Conservation (phyloP, 2,329 filamentous ascomycete species). For the Colletotrichum simmondsii region DNA sequence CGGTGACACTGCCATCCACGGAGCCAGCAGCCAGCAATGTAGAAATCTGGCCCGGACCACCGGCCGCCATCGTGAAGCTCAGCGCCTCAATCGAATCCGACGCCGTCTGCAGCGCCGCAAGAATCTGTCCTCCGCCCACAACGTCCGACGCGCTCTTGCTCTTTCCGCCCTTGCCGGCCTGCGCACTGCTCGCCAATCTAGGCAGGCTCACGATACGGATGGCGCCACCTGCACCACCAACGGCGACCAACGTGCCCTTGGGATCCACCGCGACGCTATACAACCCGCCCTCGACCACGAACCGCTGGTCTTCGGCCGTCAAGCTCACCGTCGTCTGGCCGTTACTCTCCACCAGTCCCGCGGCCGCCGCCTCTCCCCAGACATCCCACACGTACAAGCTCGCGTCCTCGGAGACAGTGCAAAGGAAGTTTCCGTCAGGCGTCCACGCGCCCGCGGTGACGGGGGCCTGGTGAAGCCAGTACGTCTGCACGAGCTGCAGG, state of each 20-base stretch:
- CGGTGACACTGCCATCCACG: constrained; percentile 81
- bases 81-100: constrained; percentile 81
- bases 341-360: constrained; percentile 60
- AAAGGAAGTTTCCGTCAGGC: constrained; percentile 85
- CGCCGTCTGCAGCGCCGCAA: constrained; percentile 86
- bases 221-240: constrained; percentile 87
- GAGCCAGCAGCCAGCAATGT: constrained; percentile 73
- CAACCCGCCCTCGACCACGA: constrained; percentile 89
- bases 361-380: constrained; percentile 79
- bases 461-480: constrained; percentile 87
- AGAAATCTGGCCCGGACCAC: constrained; percentile 46
- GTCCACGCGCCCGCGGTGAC: constrained; percentile 95
- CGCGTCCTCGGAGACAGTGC: constrained; percentile 88
- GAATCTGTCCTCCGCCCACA: constrained; percentile 67
- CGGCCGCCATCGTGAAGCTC: constrained; percentile 60
- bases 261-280: constrained; percentile 90
- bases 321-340: constrained; percentile 78
- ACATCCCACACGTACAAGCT: constrained; percentile 94
- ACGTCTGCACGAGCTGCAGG: constrained; percentile 87
- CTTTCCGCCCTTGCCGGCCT: constrained; percentile 39
- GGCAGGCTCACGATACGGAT: constrained; percentile 89
- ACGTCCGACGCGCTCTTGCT: constrained; percentile 48
- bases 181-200: constrained; percentile 55
- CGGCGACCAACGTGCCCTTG: constrained; percentile 80
- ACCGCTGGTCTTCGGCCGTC: constrained; percentile 86